Conservation (phyloP, 495 filamentous ascomycete species). For the Penicillium egyptiacum region DNA sequence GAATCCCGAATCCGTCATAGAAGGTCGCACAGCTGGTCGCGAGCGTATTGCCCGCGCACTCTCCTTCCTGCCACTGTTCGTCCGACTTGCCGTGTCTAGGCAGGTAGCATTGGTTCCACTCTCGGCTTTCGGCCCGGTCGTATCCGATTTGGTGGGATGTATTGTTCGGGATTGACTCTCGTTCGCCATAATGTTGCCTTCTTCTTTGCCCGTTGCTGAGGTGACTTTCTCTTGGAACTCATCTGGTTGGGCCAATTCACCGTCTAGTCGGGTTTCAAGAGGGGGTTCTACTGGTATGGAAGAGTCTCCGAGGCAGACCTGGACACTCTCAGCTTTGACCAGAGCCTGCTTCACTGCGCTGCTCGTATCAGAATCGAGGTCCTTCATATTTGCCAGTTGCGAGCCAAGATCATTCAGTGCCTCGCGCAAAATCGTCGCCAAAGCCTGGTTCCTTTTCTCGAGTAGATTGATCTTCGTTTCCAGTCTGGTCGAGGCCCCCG, state of each 20-base stretch:
- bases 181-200: constrained; percentile 2
- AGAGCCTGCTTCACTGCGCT: constrained; percentile 51
- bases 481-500: constrained; percentile 21
- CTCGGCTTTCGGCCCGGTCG: constrained; percentile 10
- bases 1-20: constrained; percentile 80
- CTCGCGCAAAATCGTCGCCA: constrained; percentile 71
- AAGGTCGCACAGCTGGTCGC: constrained; percentile 22
- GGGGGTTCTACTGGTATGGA: constrained; percentile 46
- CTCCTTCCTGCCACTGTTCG: constrained; percentile 14
- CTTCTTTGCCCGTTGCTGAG: not conserved
- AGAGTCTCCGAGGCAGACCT: constrained; percentile 70
- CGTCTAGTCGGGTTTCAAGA: constrained; percentile 9
- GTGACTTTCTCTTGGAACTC: not conserved
- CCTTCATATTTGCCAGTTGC: constrained; percentile 46
- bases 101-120: constrained; percentile 18
- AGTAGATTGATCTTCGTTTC: constrained; percentile 46
- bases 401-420: constrained; percentile 65
- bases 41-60: constrained; percentile 10
- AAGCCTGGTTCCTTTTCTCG: constrained; percentile 67
- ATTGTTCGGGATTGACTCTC: constrained; percentile 10
- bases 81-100: constrained; percentile 11
- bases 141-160: constrained; percentile 7
- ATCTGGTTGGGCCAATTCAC: constrained; percentile 4
- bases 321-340: constrained; percentile 74
- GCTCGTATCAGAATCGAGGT: constrained; percentile 45